A percentile compares a stretch with the other conserved stretches of the same genome.
These are phyloP conservation scores for Russula foetens DNA, from an alignment of 768 basidiomycete genomes.

Conservation along the genomic window DNA sequence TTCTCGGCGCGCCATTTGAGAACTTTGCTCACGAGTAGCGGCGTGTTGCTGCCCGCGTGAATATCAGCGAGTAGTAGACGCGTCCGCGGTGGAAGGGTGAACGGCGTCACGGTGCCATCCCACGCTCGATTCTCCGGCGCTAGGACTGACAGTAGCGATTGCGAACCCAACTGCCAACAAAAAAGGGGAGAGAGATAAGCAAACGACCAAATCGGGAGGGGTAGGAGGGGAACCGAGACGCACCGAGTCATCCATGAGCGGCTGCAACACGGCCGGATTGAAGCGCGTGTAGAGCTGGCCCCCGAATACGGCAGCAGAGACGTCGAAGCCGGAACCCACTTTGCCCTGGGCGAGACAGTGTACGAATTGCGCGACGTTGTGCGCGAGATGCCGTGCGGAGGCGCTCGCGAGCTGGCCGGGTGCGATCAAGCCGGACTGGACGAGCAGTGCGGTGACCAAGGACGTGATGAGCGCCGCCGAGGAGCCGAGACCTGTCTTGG, in stretches of 20 bases:
- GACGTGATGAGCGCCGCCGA: conserved; percentile 97
- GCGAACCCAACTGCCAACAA: conserved; percentile 18
- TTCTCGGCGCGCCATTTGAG: conserved; percentile 78
- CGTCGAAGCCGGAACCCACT: conserved; percentile 96
- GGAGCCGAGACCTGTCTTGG: conserved; percentile 97
- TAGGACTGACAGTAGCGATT: conserved; percentile 42
- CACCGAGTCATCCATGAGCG: conserved; percentile 52
- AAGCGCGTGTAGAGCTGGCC: conserved; percentile 92
- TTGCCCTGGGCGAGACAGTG: conserved; percentile 98
- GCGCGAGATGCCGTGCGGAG: conserved; percentile 53
- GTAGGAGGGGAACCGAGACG: conserved; percentile 20
- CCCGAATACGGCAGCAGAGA: conserved; percentile 88
- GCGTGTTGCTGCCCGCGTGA: conserved; percentile 93
- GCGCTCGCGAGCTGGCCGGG: conserved; percentile 34
- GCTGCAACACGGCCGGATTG: conserved; percentile 57
- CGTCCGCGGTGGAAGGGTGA: conserved; percentile 77
- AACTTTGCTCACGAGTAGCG: conserved; percentile 87
- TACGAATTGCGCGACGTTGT: conserved; percentile 90
- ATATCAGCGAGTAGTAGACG: conserved; percentile 91
- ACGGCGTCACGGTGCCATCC: conserved; percentile 62
- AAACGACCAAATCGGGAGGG: background rate
- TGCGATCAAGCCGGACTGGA: conserved; percentile 62
- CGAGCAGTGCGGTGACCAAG: conserved; percentile 75
- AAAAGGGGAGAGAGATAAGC: conserved; percentile 5
- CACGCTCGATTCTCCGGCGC: conserved; percentile 61